Percentiles rank a stretch among this genome's conserved stretches.
These are phyloP conservation scores for Fusarium pseudoanthophilum DNA, from an alignment of 2,329 filamentous ascomycete species.

Conservation along the genomic window DNA sequence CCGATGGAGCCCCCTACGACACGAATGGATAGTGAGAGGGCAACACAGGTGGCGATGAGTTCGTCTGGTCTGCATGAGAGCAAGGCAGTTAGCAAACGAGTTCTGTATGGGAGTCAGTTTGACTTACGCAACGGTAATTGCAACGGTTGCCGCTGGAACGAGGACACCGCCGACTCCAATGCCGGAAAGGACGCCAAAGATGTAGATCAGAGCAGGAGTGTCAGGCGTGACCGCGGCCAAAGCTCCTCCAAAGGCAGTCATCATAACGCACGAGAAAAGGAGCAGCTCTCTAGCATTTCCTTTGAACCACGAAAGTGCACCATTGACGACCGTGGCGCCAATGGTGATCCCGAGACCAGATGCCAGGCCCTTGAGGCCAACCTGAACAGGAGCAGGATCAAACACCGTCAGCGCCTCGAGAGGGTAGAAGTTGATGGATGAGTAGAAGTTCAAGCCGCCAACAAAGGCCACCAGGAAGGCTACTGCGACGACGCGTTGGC, in stretches of 20 bases:
- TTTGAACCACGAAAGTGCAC: not conserved
- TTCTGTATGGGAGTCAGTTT: no score
- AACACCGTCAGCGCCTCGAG: not conserved
- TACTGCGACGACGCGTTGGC: not conserved
- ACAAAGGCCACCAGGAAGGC: not conserved
- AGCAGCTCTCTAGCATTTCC: not conserved
- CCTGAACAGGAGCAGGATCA: not conserved
- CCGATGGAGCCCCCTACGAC: not conserved
- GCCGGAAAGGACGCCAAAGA: not conserved
- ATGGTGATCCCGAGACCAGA: not conserved
- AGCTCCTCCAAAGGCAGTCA: not conserved
- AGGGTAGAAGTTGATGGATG: not conserved
- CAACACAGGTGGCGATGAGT: not conserved
- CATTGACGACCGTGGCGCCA: not conserved
- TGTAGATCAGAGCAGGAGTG: not conserved
- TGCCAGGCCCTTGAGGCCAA: not conserved
- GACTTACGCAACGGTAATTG: not conserved
- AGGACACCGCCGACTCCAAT: not conserved
- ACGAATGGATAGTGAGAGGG: not conserved
- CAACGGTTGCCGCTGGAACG: not conserved
- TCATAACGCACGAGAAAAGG: not conserved
- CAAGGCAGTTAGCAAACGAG: not conserved
- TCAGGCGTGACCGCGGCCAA: not conserved
- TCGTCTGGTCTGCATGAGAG: not conserved
- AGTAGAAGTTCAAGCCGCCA: not conserved